Evolutionary conservation across 1,139 yeast genomes (phyloP).

Genomic region (Meyerozyma athensensis): DNA sequence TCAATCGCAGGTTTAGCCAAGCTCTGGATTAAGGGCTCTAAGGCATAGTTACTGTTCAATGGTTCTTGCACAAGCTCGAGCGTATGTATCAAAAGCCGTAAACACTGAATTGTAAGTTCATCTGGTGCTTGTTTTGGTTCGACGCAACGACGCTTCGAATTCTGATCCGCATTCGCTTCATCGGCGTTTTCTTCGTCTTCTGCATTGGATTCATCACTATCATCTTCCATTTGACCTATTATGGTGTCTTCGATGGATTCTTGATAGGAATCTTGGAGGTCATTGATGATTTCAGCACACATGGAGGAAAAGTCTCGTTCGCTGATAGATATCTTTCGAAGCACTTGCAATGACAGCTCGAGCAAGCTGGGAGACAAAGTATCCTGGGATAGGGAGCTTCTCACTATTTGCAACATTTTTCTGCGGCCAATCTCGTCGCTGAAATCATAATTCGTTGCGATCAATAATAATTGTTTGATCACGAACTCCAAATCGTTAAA

Average conservation of each 20-base stretch:
- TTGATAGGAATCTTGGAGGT: constrained; percentile 67
- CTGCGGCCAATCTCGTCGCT: constrained; percentile 92
- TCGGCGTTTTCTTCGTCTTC: constrained; percentile 22
- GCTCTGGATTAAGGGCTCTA: constrained; percentile 70
- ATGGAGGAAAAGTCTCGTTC: constrained; percentile 82
- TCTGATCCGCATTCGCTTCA: constrained; percentile 9
- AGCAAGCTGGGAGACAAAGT: constrained; percentile 51
- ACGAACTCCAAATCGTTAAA: constrained; percentile 67
- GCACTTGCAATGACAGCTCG: constrained; percentile 56
- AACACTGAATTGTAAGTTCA: constrained; percentile 58
- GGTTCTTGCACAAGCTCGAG: constrained; percentile 66
- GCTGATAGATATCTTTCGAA: constrained; percentile 66
- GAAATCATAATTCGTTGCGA: constrained; percentile 73
- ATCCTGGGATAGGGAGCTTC: constrained; percentile 56
- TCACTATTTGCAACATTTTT: constrained; percentile 66
- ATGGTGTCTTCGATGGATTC: constrained; percentile 10
- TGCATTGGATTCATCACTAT: constrained; percentile 25
- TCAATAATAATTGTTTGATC: constrained; percentile 63
- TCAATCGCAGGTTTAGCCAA: constrained; percentile 81
- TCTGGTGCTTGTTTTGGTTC: constrained; percentile 41
- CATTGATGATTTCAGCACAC: constrained; percentile 82
- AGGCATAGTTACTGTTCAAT: constrained; percentile 58
- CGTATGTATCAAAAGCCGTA: constrained; percentile 66
- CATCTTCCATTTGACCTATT: constrained; percentile 29
- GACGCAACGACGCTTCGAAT: constrained; percentile 25